Percentiles rank a stretch among this genome's conserved stretches.
phyloP scores from a whole-genome alignment of 495 filamentous ascomycete genomes.

The Penicillium daleae region DNA sequence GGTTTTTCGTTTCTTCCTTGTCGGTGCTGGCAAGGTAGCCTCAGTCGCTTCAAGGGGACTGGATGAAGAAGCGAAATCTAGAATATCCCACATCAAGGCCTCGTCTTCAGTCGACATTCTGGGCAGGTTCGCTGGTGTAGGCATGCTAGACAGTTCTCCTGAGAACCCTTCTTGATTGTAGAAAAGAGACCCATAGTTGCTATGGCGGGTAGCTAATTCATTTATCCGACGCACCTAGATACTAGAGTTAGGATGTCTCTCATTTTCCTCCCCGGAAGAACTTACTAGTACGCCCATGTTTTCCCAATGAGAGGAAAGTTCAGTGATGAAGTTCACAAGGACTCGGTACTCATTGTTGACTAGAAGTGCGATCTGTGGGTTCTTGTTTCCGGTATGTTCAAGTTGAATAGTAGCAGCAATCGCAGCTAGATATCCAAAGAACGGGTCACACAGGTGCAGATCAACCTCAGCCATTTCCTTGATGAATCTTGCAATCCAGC shows the following conservation, averaged over 20 bases:
- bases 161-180: slow-evolving; percentile 37
- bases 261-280: background rate
- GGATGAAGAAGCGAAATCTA: slow-evolving; percentile 30
- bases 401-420: slow-evolving; percentile 39
- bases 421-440: slow-evolving; percentile 34
- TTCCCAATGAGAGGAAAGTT: slow-evolving; percentile 27
- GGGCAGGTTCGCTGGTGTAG: slow-evolving; percentile 33
- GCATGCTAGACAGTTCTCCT: slow-evolving; percentile 31
- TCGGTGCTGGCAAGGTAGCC: background rate
- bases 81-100: slow-evolving; percentile 36
- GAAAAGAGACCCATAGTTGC: slow-evolving; percentile 35
- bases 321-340: slow-evolving; percentile 31
- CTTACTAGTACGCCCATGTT: slow-evolving; percentile 33
- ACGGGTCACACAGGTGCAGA: slow-evolving; percentile 28
- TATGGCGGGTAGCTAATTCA: slow-evolving; percentile 28
- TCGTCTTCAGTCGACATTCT: slow-evolving; percentile 34
- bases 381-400: slow-evolving; percentile 34
- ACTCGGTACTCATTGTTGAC: slow-evolving; percentile 32
- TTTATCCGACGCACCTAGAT: slow-evolving; percentile 27
- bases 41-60: background rate
- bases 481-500: slow-evolving; percentile 37
- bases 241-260: background rate
- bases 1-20: background rate
- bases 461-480: slow-evolving; percentile 32
- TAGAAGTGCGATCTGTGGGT: slow-evolving; percentile 30